Percentiles rank a stretch among this genome's conserved stretches.
phyloP scores from a whole-genome alignment of 768 basidiomycete species.

The Suillus variegatus region DNA sequence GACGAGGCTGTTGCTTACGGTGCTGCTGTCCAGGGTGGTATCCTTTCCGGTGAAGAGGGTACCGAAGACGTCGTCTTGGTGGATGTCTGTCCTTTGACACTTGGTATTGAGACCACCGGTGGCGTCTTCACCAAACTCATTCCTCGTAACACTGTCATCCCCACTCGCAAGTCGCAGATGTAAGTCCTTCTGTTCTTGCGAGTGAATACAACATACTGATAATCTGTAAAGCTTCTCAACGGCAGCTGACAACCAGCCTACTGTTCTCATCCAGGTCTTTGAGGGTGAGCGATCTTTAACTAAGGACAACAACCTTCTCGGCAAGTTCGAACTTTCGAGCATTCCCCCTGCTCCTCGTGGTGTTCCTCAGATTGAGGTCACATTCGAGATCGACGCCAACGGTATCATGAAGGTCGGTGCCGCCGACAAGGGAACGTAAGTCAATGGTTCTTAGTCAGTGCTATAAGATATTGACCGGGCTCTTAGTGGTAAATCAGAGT shows the following conservation, averaged over 20 bases:
- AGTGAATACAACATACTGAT: neutral
- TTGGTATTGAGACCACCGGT: conserved; percentile 99
- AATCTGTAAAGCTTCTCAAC: conserved; percentile 59
- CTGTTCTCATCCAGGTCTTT: conserved; percentile 95
- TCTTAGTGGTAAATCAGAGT: conserved; percentile 78
- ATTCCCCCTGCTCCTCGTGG: conserved; percentile 97
- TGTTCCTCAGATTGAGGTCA: conserved; percentile 96
- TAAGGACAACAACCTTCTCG: conserved; percentile 98
- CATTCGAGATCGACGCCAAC: conserved; percentile 94
- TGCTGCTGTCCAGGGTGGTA: conserved; percentile 98
- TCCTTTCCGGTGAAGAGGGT: conserved; percentile 92
- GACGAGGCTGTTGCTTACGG: conserved; percentile 99
- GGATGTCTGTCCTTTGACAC: conserved; percentile 94
- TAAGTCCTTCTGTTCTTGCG: conserved; percentile 32
- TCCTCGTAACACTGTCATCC: conserved; percentile 96
- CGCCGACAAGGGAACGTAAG: conserved; percentile 91
- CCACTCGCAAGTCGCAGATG: conserved; percentile 96
- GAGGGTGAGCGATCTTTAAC: conserved; percentile 97
- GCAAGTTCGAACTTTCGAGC: conserved; percentile 91
- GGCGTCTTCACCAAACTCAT: conserved; percentile 99
- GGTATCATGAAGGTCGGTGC: conserved; percentile 95
- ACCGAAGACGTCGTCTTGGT: conserved; percentile 92
- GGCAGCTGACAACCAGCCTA: conserved; percentile 90
- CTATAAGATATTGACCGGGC: neutral
- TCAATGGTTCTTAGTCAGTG: conserved; percentile 10